Conservation (phyloP, 2,329 filamentous ascomycete genomes). For the Bipolaris victoriae region DNA sequence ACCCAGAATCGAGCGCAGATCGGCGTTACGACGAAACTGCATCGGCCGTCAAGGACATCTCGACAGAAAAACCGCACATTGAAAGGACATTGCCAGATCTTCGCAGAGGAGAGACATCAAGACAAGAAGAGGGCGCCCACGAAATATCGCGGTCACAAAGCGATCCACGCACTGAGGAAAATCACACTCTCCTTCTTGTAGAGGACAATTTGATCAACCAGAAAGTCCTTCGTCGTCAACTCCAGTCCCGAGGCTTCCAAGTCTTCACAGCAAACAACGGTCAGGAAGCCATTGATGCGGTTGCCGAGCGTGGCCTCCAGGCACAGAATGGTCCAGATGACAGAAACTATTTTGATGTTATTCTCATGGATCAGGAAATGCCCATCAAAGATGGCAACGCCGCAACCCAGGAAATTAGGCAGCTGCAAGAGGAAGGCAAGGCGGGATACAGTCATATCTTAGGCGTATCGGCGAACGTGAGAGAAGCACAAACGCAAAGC, state of each 20-base stretch:
- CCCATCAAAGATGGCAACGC: slow-evolving; percentile 53
- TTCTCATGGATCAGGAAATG: slow-evolving; percentile 56
- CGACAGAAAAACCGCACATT: slow-evolving; percentile 13
- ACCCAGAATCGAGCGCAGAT: slow-evolving; percentile 31
- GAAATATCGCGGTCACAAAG: slow-evolving; percentile 30
- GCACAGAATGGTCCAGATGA: slow-evolving; percentile 17
- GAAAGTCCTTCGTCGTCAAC: slow-evolving; percentile 57
- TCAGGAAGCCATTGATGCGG: slow-evolving; percentile 52
- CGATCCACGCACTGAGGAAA: slow-evolving; percentile 20
- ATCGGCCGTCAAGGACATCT: slow-evolving; percentile 20
- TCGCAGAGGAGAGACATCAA: slow-evolving; percentile 32
- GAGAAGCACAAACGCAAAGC: slow-evolving; percentile 40
- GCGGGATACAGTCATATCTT: slow-evolving; percentile 45
- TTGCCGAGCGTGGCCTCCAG: slow-evolving; percentile 35
- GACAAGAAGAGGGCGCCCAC: slow-evolving; percentile 28
- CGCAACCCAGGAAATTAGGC: slow-evolving; percentile 49
- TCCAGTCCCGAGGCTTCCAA: slow-evolving; percentile 52
- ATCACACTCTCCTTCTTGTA: slow-evolving; percentile 50
- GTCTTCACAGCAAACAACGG: slow-evolving; percentile 54
- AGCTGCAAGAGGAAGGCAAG: slow-evolving; percentile 43
- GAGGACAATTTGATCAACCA: slow-evolving; percentile 60
- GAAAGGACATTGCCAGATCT: slow-evolving; percentile 23
- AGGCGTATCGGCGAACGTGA: slow-evolving; percentile 50
- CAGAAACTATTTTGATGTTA: slow-evolving; percentile 48
- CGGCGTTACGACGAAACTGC: slow-evolving; percentile 33